Percentiles rank a stretch among this genome's conserved stretches.
phyloP scores from a whole-genome alignment of 192 early-diverging fungal species.

The Coemansia sp. region DNA sequence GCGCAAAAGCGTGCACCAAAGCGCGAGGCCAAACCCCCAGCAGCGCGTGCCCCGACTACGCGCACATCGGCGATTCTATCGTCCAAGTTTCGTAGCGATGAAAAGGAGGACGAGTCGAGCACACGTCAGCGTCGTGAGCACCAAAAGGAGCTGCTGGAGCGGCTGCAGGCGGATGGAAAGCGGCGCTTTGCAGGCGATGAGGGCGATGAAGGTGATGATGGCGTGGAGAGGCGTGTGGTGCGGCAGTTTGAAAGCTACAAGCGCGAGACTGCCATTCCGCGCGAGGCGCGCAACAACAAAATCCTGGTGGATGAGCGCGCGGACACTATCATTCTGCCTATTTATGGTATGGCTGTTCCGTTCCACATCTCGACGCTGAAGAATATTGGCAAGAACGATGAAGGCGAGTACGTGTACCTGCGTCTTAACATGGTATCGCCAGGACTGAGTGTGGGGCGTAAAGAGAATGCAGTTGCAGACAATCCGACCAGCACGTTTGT shows the following conservation, averaged over 20 bases:
- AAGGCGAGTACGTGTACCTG: conserved; percentile 85
- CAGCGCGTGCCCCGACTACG: conserved; percentile 24
- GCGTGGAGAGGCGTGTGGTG: conserved; percentile 71
- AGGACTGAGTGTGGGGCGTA: conserved; percentile 87
- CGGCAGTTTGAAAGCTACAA: conserved; percentile 95
- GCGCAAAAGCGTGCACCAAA: conserved; percentile 20
- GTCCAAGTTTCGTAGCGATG: conserved; percentile 79
- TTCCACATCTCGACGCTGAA: conserved; percentile 98
- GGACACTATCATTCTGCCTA: conserved; percentile 88
- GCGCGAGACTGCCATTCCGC: conserved; percentile 83
- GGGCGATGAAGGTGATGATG: conserved; percentile 45
- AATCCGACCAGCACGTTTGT: conserved; percentile 88
- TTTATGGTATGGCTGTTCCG: conserved; percentile 95
- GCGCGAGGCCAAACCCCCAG: conserved; percentile 29
- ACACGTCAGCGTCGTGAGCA: conserved; percentile 79
- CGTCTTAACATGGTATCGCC: conserved; percentile 96
- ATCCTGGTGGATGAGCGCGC: conserved; percentile 87
- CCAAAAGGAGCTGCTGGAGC: conserved; percentile 81
- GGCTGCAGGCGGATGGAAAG: conserved; percentile 78
- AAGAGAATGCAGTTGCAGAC: conserved; percentile 85
- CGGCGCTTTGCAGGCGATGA: conserved; percentile 69
- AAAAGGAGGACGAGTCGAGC: conserved; percentile 72
- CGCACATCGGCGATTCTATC: conserved; percentile 68
- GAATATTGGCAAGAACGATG: conserved; percentile 90
- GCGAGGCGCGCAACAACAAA: conserved; percentile 71